phyloP scores from a whole-genome alignment of 805 yeast species.

The Cyberlindnera veronae region DNA sequence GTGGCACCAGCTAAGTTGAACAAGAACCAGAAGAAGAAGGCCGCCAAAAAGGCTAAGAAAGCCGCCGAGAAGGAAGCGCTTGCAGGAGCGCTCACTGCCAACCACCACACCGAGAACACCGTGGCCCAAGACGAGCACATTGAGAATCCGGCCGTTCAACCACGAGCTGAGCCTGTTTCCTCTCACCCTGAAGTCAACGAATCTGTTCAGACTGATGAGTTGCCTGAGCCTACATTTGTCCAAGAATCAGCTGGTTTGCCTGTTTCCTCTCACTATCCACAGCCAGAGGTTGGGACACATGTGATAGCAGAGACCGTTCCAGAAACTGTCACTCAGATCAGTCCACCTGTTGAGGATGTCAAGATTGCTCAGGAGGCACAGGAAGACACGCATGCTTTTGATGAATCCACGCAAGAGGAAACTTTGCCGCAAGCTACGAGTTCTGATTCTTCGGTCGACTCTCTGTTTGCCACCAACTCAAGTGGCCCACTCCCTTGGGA shows the following conservation, averaged over 20 bases:
- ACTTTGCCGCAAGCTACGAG: background rate
- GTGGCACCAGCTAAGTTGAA: too few species aligned
- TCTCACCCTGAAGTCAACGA: background rate
- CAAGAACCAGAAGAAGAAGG: slow-evolving; percentile 5
- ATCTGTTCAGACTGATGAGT: background rate
- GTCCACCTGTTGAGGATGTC: too few species aligned
- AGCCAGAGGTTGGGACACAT: too few species aligned
- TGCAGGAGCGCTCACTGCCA: too few species aligned
- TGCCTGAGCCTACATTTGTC: too few species aligned
- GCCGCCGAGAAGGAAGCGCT: slow-evolving; percentile 19
- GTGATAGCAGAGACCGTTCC: too few species aligned
- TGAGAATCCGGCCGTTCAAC: background rate
- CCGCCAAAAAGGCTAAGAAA: slow-evolving; percentile 17
- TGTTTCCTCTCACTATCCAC: too few species aligned
- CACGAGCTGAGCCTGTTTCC: background rate
- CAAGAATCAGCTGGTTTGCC: too few species aligned
- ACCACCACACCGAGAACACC: too few species aligned
- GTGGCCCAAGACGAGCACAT: background rate
- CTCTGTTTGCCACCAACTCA: slow-evolving; percentile 1
- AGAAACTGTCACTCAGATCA: too few species aligned
- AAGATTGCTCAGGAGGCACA: too few species aligned
- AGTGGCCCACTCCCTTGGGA: slow-evolving; percentile 6
- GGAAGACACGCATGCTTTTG: background rate
- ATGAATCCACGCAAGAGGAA: background rate
- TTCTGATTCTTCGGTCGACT: background rate